Conservation (phyloP, 2,329 filamentous ascomycete species). For the Colletotrichum gigasporum region DNA sequence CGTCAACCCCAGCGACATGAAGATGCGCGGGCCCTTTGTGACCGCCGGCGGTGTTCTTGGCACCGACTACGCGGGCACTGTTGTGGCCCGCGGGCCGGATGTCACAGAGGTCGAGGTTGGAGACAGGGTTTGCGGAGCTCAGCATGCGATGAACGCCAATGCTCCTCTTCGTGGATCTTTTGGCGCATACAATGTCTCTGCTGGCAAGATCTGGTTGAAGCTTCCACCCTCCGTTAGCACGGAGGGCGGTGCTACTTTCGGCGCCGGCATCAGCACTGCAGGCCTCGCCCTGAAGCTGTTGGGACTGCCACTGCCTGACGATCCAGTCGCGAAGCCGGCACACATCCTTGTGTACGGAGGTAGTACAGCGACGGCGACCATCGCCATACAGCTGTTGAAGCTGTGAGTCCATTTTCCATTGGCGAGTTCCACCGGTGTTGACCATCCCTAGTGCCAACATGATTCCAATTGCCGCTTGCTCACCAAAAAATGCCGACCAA, state of each 20-base stretch:
- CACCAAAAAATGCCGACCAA: no score
- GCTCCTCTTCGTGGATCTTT: no score
- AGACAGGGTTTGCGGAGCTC: slow-evolving; percentile 39
- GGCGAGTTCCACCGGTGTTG: no score
- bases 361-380: background rate
- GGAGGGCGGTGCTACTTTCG: slow-evolving; percentile 36
- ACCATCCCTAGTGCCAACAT: slow-evolving; percentile 41
- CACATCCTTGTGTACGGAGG: background rate
- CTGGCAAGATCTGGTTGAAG: no score
- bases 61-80: slow-evolving; percentile 40
- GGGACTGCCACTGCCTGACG: slow-evolving; percentile 33
- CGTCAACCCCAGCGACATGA: slow-evolving; percentile 42
- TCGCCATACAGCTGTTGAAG: slow-evolving; percentile 35
- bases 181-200: no score
- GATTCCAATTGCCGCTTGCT: slow-evolving; percentile 32
- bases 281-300: slow-evolving; percentile 42
- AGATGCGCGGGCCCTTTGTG: slow-evolving; percentile 33
- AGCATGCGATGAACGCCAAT: slow-evolving; percentile 1
- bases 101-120: slow-evolving; percentile 30
- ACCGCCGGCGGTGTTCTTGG: slow-evolving; percentile 29
- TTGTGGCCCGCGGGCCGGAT: slow-evolving; percentile 18
- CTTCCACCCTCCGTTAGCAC: slow-evolving; percentile 37
- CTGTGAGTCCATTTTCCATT: slow-evolving; percentile 32
- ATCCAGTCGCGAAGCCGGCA: slow-evolving; percentile 14
- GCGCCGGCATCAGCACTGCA: slow-evolving; percentile 36